A percentile compares a stretch with the other conserved stretches of the same genome.
Evolutionary conservation across 1,284 basidiomycete species (phyloP).

Genomic region (Ustilago nuda): DNA sequence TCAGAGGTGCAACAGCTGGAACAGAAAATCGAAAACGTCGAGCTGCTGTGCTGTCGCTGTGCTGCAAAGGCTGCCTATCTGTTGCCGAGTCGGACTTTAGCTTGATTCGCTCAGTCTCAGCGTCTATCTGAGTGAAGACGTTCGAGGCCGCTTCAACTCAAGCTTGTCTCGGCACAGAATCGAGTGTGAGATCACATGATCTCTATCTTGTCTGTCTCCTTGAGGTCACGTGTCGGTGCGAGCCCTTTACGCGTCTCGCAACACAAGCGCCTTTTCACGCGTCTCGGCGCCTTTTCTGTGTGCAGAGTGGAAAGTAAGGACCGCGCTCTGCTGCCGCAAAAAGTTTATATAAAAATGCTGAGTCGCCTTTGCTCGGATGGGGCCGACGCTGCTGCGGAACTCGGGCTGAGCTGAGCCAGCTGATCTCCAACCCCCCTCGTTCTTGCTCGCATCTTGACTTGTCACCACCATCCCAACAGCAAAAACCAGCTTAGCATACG

Average conservation of each 20-base stretch:
- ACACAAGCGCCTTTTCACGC: slow-evolving; percentile 1
- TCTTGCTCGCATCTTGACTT: background rate
- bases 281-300: background rate
- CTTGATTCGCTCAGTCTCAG: background rate
- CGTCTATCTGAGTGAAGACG: background rate
- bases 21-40: background rate
- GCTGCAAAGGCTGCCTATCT: no score
- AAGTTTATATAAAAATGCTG: background rate
- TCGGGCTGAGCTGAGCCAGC: background rate
- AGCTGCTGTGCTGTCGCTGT: no score
- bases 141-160: background rate
- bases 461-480: background rate
- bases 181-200: background rate
- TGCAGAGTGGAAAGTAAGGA: background rate
- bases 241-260: slow-evolving; percentile 14
- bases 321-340: slow-evolving; percentile 10
- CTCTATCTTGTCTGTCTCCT: background rate
- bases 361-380: slow-evolving; percentile 7
- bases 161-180: background rate
- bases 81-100: no score
- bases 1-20: background rate
- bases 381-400: background rate
- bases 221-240: slow-evolving; percentile 4
- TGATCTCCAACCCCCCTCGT: no score
- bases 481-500: no score